These are phyloP conservation scores for Tulasnella calospora DNA, from an alignment of 768 basidiomycete species.

Conservation along the genomic window DNA sequence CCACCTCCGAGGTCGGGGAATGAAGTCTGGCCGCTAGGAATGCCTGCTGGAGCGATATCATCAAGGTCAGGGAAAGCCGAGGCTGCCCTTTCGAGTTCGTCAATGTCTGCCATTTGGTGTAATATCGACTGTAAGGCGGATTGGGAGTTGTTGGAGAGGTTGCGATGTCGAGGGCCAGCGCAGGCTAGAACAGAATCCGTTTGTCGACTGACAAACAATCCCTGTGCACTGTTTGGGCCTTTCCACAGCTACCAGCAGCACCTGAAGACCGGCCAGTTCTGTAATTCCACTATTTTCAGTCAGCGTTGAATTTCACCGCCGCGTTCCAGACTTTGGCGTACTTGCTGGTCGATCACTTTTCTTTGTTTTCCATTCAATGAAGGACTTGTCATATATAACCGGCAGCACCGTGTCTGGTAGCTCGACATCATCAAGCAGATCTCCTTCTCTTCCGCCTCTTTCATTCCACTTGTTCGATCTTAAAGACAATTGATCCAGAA, in stretches of 20 bases:
- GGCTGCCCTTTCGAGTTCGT: constrained; percentile 30
- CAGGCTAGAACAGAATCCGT: constrained; percentile 10
- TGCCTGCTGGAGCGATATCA: constrained; percentile 25
- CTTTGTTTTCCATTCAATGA: not conserved
- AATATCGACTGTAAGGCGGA: not conserved
- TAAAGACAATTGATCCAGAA: not conserved
- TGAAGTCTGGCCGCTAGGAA: constrained; percentile 7
- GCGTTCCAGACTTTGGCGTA: not conserved
- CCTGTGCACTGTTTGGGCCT: not conserved
- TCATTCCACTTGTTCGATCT: not conserved
- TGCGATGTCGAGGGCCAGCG: constrained; percentile 8
- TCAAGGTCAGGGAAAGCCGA: constrained; percentile 34
- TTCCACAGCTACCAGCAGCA: not conserved
- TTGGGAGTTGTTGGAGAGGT: not conserved
- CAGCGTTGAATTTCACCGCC: not conserved
- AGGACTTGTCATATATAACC: constrained; percentile 1
- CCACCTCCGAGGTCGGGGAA: not conserved
- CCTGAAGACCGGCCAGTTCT: not conserved
- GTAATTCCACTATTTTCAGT: not conserved
- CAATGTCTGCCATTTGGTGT: constrained; percentile 30
- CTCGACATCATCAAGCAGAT: not conserved
- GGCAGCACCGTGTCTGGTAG: not conserved
- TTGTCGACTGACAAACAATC: constrained; percentile 16
- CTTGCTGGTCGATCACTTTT: not conserved
- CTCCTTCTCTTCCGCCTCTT: not conserved